Evolutionary conservation across 129 eudicot species (phyloP).

Genomic region (Silybum marianum): DNA sequence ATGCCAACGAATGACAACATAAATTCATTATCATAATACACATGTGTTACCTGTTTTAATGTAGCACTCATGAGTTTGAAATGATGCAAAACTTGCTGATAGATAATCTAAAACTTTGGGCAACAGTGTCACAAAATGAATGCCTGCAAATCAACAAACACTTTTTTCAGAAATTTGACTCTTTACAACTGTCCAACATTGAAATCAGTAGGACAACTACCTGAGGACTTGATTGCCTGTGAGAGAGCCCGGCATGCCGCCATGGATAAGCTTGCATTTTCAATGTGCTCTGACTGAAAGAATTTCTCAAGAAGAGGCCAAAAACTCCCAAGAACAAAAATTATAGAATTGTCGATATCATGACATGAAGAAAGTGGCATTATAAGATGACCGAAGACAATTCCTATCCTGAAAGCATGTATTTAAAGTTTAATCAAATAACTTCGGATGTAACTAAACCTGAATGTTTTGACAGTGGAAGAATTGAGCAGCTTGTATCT

Average conservation of each 20-base stretch:
- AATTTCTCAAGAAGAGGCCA: slow-evolving; percentile 93
- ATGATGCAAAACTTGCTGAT: slow-evolving; percentile 66
- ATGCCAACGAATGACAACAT: slow-evolving; percentile 12
- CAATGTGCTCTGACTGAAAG: slow-evolving; percentile 64
- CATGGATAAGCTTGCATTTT: slow-evolving; percentile 64
- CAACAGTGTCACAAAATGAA: slow-evolving; percentile 59
- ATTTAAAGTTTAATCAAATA: not conserved
- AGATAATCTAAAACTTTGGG: slow-evolving; percentile 82
- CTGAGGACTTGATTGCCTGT: slow-evolving; percentile 81
- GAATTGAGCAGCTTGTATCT: not conserved
- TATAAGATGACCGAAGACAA: slow-evolving; percentile 66
- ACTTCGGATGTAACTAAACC: not conserved
- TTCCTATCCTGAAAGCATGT: slow-evolving; percentile 69
- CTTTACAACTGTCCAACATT: not conserved
- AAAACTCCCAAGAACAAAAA: slow-evolving; percentile 55
- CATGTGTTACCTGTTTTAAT: slow-evolving; percentile 73
- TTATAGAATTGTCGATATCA: slow-evolving; percentile 56
- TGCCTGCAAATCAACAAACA: slow-evolving; percentile 55
- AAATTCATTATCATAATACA: slow-evolving; percentile 19
- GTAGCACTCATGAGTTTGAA: slow-evolving; percentile 87
- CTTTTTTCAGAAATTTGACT: slow-evolving; percentile 10
- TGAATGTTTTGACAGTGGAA: not conserved
- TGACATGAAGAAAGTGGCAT: slow-evolving; percentile 44
- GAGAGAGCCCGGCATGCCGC: slow-evolving; percentile 97
- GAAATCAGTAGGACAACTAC: slow-evolving; percentile 39